Percentiles rank a stretch among this genome's conserved stretches.
These are phyloP conservation scores for Neoboletus subvelutipes DNA, from an alignment of 768 basidiomycete genomes.

Conservation along the genomic window DNA sequence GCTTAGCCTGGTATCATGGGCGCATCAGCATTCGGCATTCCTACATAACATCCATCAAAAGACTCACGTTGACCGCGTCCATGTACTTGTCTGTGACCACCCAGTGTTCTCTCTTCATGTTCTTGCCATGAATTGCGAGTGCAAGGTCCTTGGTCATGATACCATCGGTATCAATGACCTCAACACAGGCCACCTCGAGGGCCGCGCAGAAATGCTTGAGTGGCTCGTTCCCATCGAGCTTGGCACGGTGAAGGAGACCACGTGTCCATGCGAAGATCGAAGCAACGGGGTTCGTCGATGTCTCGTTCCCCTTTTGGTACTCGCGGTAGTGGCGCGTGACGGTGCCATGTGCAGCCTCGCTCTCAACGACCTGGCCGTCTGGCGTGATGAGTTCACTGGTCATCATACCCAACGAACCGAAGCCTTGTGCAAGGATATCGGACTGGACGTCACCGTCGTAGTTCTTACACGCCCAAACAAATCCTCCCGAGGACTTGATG, in stretches of 20 bases:
- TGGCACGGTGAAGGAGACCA: slow-evolving; percentile 89
- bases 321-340: slow-evolving; percentile 98
- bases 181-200: slow-evolving; percentile 85
- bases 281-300: slow-evolving; percentile 97
- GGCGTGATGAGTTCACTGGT: slow-evolving; percentile 94
- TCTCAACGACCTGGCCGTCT: slow-evolving; percentile 88
- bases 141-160: slow-evolving; percentile 98
- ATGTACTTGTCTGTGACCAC: slow-evolving; percentile 93
- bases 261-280: slow-evolving; percentile 99
- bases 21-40: slow-evolving; percentile 13
- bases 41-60: not conserved
- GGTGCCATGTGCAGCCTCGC: slow-evolving; percentile 96
- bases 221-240: slow-evolving; percentile 79
- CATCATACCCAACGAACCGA: slow-evolving; percentile 98
- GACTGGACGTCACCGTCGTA: slow-evolving; percentile 88
- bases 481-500: slow-evolving; percentile 95
- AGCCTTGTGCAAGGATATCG: slow-evolving; percentile 97
- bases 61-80: slow-evolving; percentile 84
- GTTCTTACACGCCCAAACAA: slow-evolving; percentile 74
- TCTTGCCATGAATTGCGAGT: slow-evolving; percentile 87
- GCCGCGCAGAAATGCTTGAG: slow-evolving; percentile 73
- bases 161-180: slow-evolving; percentile 86
- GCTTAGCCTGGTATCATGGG: slow-evolving; percentile 36
- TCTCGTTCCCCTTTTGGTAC: slow-evolving; percentile 96
- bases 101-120: slow-evolving; percentile 93